Evolutionary conservation across 306 rosid genomes (phyloP).

Genomic region (Cucumis melo): DNA sequence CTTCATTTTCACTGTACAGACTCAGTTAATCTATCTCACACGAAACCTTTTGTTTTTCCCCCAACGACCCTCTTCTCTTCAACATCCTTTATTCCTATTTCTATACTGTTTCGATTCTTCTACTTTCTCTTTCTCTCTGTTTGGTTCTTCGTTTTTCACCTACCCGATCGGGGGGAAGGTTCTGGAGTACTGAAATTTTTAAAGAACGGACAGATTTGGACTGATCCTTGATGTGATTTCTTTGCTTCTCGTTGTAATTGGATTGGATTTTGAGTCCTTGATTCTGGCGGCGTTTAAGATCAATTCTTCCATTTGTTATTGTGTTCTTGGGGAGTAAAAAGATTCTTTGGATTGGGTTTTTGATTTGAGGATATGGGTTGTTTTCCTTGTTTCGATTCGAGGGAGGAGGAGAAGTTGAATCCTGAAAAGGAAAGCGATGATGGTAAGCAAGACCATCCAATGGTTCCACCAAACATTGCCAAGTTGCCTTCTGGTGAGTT

Average conservation of each 20-base stretch:
- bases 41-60: background rate
- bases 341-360: constrained; percentile 2
- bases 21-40: background rate
- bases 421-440: constrained; percentile 38
- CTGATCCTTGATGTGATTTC: constrained; percentile 7
- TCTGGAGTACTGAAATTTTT: background rate
- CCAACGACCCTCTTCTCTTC: background rate
- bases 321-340: background rate
- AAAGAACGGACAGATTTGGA: constrained; percentile 1
- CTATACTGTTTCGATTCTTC: background rate
- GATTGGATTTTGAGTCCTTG: constrained; percentile 20
- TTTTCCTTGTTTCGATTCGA: constrained; percentile 86
- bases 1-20: background rate
- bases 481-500: constrained; percentile 72
- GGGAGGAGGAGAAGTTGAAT: constrained; percentile 81
- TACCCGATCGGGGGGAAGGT: background rate
- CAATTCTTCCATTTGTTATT: background rate
- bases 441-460: constrained; percentile 31
- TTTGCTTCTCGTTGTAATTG: constrained; percentile 1
- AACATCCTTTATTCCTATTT: background rate
- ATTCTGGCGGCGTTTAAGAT: constrained; percentile 11
- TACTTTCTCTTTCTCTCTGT: background rate
- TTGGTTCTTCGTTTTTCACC: background rate
- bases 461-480: constrained; percentile 32
- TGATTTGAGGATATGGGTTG: constrained; percentile 57